phyloP scores from a whole-genome alignment of 352 stramenopile species.

The Pythium monospermum region DNA sequence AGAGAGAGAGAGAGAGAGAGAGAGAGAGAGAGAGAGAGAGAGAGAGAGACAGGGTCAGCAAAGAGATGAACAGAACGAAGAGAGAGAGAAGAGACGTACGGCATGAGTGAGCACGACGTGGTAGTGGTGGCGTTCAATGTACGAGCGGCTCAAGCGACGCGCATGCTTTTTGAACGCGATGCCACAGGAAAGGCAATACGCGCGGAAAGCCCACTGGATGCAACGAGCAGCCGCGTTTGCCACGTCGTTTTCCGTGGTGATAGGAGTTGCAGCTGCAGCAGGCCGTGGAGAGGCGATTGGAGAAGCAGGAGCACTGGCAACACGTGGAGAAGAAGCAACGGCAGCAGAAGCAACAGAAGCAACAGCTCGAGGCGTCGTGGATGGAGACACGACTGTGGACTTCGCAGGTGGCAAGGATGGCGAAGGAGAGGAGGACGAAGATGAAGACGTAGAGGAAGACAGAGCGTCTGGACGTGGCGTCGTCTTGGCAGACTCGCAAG shows the following conservation, averaged over 20 bases:
- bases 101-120: conserved; percentile 34
- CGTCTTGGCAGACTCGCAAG: background rate
- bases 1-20: no score
- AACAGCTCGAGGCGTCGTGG: no score
- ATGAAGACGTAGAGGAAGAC: no score
- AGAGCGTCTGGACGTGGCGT: background rate
- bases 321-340: no score
- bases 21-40: no score
- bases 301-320: no score
- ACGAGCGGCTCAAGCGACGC: conserved; percentile 41
- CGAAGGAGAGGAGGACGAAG: no score
- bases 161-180: conserved; percentile 26
- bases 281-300: background rate
- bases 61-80: background rate
- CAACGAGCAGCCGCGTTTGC: conserved; percentile 21
- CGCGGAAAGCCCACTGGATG: conserved; percentile 37
- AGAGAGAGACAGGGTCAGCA: no score
- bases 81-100: conserved; percentile 25
- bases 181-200: conserved; percentile 13
- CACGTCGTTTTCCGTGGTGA: background rate
- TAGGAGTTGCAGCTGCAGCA: background rate
- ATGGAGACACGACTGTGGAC: no score
- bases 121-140: conserved; percentile 58
- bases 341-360: no score
- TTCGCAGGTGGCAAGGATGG: no score